These are phyloP conservation scores for Trametes sanguinea DNA, from an alignment of 768 basidiomycete genomes.

Conservation along the genomic window DNA sequence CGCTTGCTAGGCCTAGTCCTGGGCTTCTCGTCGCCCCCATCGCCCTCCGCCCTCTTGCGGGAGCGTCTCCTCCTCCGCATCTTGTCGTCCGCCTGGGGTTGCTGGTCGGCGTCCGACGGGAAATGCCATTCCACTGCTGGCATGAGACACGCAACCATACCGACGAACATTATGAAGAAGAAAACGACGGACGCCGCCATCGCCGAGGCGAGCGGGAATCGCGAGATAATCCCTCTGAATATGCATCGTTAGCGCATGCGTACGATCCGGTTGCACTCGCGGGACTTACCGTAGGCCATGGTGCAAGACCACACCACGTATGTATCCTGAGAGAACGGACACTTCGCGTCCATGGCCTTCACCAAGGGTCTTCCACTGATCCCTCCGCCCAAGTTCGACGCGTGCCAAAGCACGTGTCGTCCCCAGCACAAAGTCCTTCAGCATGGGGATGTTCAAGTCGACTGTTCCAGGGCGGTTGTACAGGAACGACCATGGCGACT, in stretches of 20 bases:
- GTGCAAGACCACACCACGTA: conserved; percentile 64
- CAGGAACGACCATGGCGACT: conserved; percentile 38
- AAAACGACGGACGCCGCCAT: conserved; percentile 41
- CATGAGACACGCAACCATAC: conserved; percentile 36
- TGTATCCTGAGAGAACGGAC: conserved; percentile 59
- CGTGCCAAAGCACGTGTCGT: conserved; percentile 53
- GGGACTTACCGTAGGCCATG: conserved; percentile 67
- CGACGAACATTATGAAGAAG: conserved; percentile 36
- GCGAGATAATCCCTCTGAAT: conserved; percentile 64
- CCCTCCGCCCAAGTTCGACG: conserved; percentile 73
- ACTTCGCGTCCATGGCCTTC: conserved; percentile 73
- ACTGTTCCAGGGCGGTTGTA: conserved; percentile 44
- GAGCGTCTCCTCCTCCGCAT: conserved; percentile 20
- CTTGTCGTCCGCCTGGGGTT: conserved; percentile 2
- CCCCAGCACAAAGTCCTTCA: conserved; percentile 54
- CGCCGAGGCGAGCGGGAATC: conserved; percentile 64
- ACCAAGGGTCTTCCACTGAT: conserved; percentile 72
- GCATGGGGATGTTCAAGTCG: conserved; percentile 54
- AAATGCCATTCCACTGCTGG: conserved; percentile 35
- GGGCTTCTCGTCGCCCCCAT: neutral
- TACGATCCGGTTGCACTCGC: neutral
- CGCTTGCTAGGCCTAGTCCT: conserved; percentile 1
- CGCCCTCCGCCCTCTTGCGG: conserved; percentile 19
- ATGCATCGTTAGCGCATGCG: neutral
- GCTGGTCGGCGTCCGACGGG: conserved; percentile 21